Base-by-base conservation (phyloP, 805 yeast species). In the Pichia manshurica region DNA sequence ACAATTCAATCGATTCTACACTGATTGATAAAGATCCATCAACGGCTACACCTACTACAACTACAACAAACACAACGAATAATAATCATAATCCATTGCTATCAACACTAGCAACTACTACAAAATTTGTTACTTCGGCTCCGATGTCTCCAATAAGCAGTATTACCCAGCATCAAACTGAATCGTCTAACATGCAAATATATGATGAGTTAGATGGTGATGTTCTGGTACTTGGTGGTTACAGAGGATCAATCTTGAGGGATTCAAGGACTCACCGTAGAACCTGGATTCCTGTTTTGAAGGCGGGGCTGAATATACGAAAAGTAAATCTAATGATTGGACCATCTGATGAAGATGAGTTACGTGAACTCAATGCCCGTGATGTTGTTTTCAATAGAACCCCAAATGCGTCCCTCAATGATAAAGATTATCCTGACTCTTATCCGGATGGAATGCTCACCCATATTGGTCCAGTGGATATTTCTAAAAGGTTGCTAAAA, bases 401-500 rank as follows among this genome's bases (percentile, higher is more conserved):
- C 15, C 13, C 38, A 19, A 17, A 25, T 10, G 13, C 28, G 3
- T 17, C 13, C 16, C 22, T 13, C 6, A 28, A 29, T 20, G 36
- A 29, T 23, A n/a, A 28, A 25, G 17, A 28, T 5, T 33, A 28
- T 16, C 40, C 42, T 12, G 35, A 34, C 7, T 73, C 88, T 5
- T 74, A 74, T 52, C 83, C 96, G 0, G 90, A 81, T 59, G 91
- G 91, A 3, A 77, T 89, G 66, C 64, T 89, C 51, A 78, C 83
- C 13, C 88, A 87, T 61, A 74, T 89, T 39, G 97, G 96, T 0
- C 96, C 96, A 0, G 79, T 89, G 15, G 97, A 89, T 61, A 75
- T 89, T 17, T 76, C 88, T 44, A 74, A 74, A 51, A 75, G 73
- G 54, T 67, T 90, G 47, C 73, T 84, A 42, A 73, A 75, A 41